phyloP scores from a whole-genome alignment of 805 yeast genomes.

The Geotrichum ghanense region DNA sequence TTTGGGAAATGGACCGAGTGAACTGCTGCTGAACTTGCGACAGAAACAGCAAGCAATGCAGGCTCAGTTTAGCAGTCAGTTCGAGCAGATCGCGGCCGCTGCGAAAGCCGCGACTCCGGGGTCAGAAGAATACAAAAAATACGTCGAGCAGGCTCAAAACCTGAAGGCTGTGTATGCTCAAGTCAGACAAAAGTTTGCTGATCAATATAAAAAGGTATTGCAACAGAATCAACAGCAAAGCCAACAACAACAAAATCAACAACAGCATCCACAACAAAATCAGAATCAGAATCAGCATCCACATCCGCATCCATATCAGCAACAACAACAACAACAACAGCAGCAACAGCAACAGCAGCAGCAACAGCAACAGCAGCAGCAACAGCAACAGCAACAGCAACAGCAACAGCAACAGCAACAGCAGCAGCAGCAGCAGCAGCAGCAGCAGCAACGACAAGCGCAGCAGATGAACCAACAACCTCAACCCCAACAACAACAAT shows the following conservation, averaged over 20 bases:
- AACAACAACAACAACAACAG: constrained; percentile 14
- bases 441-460: constrained; percentile 14
- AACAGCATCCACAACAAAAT: constrained; percentile 15
- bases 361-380: constrained; percentile 12
- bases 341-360: constrained; percentile 13
- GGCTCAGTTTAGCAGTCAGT: neutral
- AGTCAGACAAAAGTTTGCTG: neutral
- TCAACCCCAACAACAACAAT: constrained; percentile 12
- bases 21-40: too few species aligned
- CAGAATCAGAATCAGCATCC: constrained; percentile 11
- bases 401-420: constrained; percentile 13
- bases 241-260: constrained; percentile 11
- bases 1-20: too few species aligned
- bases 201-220: constrained; percentile 3
- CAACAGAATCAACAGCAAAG: neutral
- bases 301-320: constrained; percentile 10
- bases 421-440: constrained; percentile 13
- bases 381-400: constrained; percentile 10
- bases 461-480: constrained; percentile 12
- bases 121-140: neutral
- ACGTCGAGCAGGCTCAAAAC: neutral
- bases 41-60: neutral
- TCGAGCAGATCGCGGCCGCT: neutral
- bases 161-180: neutral
- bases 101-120: neutral